Evolutionary conservation across 2,329 filamentous ascomycete genomes (phyloP).

Genomic region (Parascedosporium putredinis): DNA sequence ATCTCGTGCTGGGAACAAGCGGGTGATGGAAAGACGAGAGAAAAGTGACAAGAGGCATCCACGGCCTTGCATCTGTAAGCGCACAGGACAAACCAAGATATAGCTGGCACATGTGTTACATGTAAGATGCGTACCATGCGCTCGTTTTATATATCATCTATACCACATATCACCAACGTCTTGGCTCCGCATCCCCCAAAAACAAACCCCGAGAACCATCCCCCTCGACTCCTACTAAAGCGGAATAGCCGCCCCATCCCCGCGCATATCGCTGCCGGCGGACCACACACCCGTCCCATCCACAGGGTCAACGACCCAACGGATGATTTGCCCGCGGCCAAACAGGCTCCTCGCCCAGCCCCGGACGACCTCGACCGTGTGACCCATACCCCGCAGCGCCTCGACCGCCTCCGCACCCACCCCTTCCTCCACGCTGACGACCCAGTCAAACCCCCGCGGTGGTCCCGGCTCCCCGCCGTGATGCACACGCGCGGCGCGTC

Average conservation of each 20-base stretch:
- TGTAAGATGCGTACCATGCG: too few relatives aligned
- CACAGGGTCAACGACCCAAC: slow-evolving; percentile 58
- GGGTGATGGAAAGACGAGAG: too few relatives aligned
- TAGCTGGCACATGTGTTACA: too few relatives aligned
- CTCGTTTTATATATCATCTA: too few relatives aligned
- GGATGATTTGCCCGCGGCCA: slow-evolving; percentile 78
- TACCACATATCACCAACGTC: too few relatives aligned
- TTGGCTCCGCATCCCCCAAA: too few relatives aligned
- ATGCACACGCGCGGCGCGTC: slow-evolving; percentile 91
- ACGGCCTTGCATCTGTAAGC: too few relatives aligned
- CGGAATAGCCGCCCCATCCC: slow-evolving; percentile 63
- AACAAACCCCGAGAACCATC: too few relatives aligned
- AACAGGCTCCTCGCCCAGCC: slow-evolving; percentile 61
- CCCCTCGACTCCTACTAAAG: slow-evolving; percentile 15
- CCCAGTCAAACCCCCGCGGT: slow-evolving; percentile 48
- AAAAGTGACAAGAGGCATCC: too few relatives aligned
- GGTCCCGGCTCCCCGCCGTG: slow-evolving; percentile 58
- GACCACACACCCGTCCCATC: slow-evolving; percentile 70
- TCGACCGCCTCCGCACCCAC: slow-evolving; percentile 59
- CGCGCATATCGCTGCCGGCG: slow-evolving; percentile 78
- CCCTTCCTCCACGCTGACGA: slow-evolving; percentile 73
- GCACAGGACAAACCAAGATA: too few relatives aligned
- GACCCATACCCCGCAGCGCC: slow-evolving; percentile 59
- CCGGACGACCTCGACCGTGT: slow-evolving; percentile 58
- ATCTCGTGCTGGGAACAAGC: too few relatives aligned